Evolutionary conservation across 1,139 yeast genomes (phyloP).

Genomic region (Diutina siamensis): DNA sequence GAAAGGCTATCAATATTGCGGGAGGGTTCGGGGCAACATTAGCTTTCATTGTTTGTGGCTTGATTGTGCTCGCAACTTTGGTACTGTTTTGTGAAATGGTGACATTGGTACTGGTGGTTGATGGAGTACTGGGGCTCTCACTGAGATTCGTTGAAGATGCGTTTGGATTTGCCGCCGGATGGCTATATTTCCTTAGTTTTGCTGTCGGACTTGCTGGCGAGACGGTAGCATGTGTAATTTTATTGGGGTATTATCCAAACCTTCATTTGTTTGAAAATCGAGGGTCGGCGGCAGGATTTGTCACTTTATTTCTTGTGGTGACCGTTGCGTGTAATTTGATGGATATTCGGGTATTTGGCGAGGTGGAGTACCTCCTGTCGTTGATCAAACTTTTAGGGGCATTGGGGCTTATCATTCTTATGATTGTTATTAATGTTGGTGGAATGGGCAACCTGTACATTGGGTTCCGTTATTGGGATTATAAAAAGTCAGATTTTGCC

Average conservation of each 20-base stretch:
- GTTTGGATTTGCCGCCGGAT: conserved; percentile 73
- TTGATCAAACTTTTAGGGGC: conserved; percentile 47
- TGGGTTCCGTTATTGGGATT: conserved; percentile 62
- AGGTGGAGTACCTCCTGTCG: conserved; percentile 56
- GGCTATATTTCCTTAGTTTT: conserved; percentile 68
- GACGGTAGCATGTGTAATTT: conserved; percentile 65
- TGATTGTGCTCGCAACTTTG: conserved; percentile 58
- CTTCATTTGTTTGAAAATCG: conserved; percentile 36
- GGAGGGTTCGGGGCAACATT: conserved; percentile 77
- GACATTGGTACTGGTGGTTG: conserved; percentile 69
- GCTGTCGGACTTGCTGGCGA: conserved; percentile 71
- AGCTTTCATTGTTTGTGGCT: conserved; percentile 59
- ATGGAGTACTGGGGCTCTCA: conserved; percentile 67
- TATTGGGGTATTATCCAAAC: conserved; percentile 54
- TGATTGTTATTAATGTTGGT: conserved; percentile 50
- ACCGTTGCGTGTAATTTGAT: conserved; percentile 43
- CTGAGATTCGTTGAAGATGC: conserved; percentile 79
- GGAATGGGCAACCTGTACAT: conserved; percentile 29
- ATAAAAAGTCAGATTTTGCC: conserved; percentile 35
- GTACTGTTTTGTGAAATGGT: conserved; percentile 80
- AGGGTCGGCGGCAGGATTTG: conserved; percentile 52
- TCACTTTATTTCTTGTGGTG: conserved; percentile 43
- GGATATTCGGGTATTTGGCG: conserved; percentile 67
- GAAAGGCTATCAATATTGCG: conserved; percentile 64
- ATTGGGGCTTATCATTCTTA: conserved; percentile 44